Conservation (phyloP, 2,329 filamentous ascomycete species). For the Trichothecium sympodiale region DNA sequence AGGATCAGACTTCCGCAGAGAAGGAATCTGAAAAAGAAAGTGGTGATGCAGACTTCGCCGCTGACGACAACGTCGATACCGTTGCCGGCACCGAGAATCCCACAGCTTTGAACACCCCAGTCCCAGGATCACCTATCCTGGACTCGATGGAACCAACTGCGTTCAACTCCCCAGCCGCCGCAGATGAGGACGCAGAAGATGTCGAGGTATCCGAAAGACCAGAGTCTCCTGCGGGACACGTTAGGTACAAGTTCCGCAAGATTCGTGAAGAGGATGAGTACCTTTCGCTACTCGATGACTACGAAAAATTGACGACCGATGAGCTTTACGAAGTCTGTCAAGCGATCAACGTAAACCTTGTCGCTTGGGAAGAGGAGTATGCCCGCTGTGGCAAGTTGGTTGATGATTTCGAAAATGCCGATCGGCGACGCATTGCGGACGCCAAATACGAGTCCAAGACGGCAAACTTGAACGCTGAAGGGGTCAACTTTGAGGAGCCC, state of each 20-base stretch:
- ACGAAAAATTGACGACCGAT: conserved; percentile 33
- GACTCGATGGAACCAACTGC: conserved; percentile 26
- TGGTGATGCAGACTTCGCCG: conserved; percentile 9
- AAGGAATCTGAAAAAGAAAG: conserved; percentile 15
- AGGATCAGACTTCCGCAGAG: conserved; percentile 20
- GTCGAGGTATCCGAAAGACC: conserved; percentile 23
- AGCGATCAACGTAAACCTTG: conserved; percentile 31
- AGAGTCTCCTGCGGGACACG: conserved; percentile 15
- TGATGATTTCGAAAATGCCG: conserved; percentile 47
- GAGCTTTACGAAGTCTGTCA: conserved; percentile 34
- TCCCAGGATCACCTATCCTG: conserved; percentile 24
- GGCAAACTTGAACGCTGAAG: conserved; percentile 27
- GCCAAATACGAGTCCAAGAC: conserved; percentile 33
- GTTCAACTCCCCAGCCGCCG: conserved; percentile 25
- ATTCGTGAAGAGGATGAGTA: conserved; percentile 40
- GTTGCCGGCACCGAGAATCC: conserved; percentile 17
- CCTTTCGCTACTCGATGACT: conserved; percentile 34
- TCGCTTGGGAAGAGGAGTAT: conserved; percentile 45
- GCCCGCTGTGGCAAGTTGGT: conserved; percentile 36
- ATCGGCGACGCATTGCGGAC: conserved; percentile 37
- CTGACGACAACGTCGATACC: conserved; percentile 20
- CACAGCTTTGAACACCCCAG: conserved; percentile 26
- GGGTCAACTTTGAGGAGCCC: conserved; percentile 33
- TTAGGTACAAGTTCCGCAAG: conserved; percentile 35
- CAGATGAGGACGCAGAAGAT: conserved; percentile 23